phyloP scores from a whole-genome alignment of 495 filamentous ascomycete species.

The Lasiosphaeriaceae sp. region DNA sequence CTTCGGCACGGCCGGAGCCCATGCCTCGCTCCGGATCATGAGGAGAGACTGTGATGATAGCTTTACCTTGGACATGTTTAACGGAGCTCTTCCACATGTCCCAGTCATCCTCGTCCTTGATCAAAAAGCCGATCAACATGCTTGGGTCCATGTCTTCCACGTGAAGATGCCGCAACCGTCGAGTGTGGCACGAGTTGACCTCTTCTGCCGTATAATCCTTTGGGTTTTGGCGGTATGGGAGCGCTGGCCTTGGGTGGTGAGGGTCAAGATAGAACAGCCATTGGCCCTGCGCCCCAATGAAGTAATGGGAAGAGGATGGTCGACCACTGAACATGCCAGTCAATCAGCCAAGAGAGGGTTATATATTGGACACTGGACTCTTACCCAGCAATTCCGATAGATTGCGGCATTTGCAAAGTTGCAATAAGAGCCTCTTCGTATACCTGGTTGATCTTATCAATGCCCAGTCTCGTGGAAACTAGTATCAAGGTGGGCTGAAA shows the following conservation, averaged over 20 bases:
- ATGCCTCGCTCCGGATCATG: conserved; percentile 55
- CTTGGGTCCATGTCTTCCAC: conserved; percentile 95
- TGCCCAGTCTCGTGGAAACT: conserved; percentile 82
- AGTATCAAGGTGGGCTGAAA: conserved; percentile 87
- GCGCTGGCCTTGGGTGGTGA: conserved; percentile 68
- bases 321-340: conserved; percentile 61
- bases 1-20: conserved; percentile 58
- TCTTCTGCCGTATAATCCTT: conserved; percentile 64
- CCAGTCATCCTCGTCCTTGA: conserved; percentile 81
- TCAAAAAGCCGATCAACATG: conserved; percentile 97
- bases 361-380: conserved; percentile 18
- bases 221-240: conserved; percentile 52
- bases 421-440: conserved; percentile 88
- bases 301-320: conserved; percentile 93
- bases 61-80: conserved; percentile 67
- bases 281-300: conserved; percentile 87
- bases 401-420: conserved; percentile 78
- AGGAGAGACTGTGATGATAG: conserved; percentile 77
- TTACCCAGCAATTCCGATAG: conserved; percentile 93
- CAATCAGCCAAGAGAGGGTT: neutral
- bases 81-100: conserved; percentile 69
- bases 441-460: conserved; percentile 86
- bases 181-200: conserved; percentile 79
- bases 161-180: conserved; percentile 74
- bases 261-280: conserved; percentile 95